These are phyloP conservation scores for Cymbomonas tetramitiformis DNA, from an alignment of 139 green algal species.

Conservation along the genomic window DNA sequence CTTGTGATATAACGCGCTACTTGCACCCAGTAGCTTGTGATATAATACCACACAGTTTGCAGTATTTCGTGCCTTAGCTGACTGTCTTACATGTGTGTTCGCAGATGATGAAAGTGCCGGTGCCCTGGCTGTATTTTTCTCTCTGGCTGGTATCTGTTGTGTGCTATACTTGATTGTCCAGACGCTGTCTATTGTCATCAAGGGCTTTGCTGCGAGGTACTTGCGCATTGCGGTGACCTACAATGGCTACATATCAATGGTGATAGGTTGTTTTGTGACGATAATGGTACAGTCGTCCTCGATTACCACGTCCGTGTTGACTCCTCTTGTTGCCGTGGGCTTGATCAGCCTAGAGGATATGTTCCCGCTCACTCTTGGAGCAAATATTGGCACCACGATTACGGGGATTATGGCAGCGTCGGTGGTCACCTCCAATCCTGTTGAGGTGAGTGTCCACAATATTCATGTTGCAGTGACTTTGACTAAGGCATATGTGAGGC, in stretches of 20 bases:
- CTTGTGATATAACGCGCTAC: too few species aligned
- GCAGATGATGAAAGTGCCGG: background rate
- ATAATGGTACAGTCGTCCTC: background rate
- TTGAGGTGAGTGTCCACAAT: too few species aligned
- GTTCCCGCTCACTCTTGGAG: conserved; percentile 14
- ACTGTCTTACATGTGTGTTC: too few species aligned
- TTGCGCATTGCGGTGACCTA: background rate
- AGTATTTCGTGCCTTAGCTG: too few species aligned
- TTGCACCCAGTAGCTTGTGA: too few species aligned
- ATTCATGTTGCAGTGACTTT: too few species aligned
- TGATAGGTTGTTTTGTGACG: background rate
- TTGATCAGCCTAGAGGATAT: conserved; percentile 15
- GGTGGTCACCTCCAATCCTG: conserved; percentile 12
- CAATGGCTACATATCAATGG: background rate
- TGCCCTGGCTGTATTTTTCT: background rate
- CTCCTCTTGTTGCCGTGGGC: background rate
- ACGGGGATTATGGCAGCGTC: conserved; percentile 12
- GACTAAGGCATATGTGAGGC: too few species aligned
- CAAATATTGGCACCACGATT: conserved; percentile 12
- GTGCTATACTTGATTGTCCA: conserved; percentile 2
- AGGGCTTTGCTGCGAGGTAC: background rate
- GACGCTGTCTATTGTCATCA: background rate
- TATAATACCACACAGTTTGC: too few species aligned
- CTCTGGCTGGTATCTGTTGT: background rate
- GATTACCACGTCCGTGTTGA: conserved; percentile 6